A percentile compares a stretch with the other conserved stretches of the same genome.
phyloP scores from a whole-genome alignment of 2,329 filamentous ascomycete genomes.

The Ilyonectria destructans region DNA sequence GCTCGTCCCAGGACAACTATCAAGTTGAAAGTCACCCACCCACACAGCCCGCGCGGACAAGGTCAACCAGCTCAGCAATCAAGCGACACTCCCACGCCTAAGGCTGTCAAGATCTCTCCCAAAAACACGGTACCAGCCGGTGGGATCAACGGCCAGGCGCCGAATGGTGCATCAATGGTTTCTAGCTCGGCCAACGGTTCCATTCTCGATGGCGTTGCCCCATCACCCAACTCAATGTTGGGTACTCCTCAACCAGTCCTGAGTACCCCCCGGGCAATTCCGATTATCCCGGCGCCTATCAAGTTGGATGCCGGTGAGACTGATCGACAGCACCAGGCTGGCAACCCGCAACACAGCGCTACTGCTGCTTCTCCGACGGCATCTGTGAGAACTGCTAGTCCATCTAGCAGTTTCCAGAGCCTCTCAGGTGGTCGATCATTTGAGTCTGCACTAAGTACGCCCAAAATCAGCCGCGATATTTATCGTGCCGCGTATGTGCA shows the following conservation, averaged over 20 bases:
- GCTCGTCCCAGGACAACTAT: conserved; percentile 67
- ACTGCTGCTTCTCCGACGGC: conserved; percentile 39
- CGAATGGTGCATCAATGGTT: conserved; percentile 32
- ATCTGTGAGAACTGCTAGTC: conserved; percentile 44
- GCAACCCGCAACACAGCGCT: conserved; percentile 28
- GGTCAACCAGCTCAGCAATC: conserved; percentile 30
- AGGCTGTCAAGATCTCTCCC: not conserved
- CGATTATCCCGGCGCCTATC: conserved; percentile 44
- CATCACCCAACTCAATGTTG: conserved; percentile 15
- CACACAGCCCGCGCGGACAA: conserved; percentile 32
- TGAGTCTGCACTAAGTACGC: conserved; percentile 49
- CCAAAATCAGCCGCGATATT: conserved; percentile 49
- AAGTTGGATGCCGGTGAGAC: conserved; percentile 41
- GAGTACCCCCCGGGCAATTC: conserved; percentile 33
- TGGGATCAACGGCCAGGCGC: conserved; percentile 17
- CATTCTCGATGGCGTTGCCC: conserved; percentile 34
- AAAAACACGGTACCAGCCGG: conserved; percentile 12
- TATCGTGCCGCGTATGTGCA: conserved; percentile 47
- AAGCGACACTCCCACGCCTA: conserved; percentile 15
- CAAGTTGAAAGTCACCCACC: conserved; percentile 66
- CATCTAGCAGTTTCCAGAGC: conserved; percentile 45
- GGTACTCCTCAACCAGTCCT: conserved; percentile 10
- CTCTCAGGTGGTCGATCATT: conserved; percentile 44
- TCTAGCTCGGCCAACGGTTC: conserved; percentile 28
- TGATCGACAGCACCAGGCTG: conserved; percentile 26